phyloP scores from a whole-genome alignment of 2,329 filamentous ascomycete genomes.

The Trichoderma brevicompactum region DNA sequence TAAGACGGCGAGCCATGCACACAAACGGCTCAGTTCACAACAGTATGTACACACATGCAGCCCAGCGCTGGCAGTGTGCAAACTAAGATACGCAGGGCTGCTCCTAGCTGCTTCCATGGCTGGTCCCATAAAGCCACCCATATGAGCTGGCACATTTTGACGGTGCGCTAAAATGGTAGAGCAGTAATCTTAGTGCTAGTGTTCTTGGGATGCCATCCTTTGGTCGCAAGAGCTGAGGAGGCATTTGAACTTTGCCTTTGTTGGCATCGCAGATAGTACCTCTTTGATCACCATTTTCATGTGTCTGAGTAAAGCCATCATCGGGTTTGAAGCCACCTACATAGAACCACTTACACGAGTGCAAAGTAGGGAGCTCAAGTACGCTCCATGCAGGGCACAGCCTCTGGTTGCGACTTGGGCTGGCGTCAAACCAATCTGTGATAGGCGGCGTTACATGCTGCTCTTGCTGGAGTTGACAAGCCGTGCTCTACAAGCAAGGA shows the following conservation, averaged over 20 bases:
- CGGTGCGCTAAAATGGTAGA: conserved; percentile 11
- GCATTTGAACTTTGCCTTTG: not conserved
- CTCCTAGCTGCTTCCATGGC: not conserved
- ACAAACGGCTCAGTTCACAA: not conserved
- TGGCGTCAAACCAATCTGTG: conserved; percentile 12
- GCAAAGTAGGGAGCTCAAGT: not conserved
- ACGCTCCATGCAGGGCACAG: not conserved
- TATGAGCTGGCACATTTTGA: not conserved
- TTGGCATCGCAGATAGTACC: not conserved
- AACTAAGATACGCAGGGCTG: conserved; percentile 2
- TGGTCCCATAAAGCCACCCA: not conserved
- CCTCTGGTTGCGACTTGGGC: not conserved
- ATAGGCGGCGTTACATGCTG: conserved; percentile 9
- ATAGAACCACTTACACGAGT: not conserved
- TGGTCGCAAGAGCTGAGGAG: not conserved
- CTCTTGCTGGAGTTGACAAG: conserved; percentile 10
- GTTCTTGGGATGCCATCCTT: not conserved
- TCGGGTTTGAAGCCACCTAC: not conserved
- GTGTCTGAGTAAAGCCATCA: not conserved
- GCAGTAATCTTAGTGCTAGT: not conserved
- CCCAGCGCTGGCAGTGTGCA: not conserved
- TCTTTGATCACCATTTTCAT: not conserved
- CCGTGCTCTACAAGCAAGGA: conserved; percentile 21
- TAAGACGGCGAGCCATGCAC: not conserved
- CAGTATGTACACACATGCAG: conserved; percentile 4